Evolutionary conservation across 768 basidiomycete genomes (phyloP), one percentile per base, ranked within the genome.

Genomic region (Serendipita sp.): DNA sequence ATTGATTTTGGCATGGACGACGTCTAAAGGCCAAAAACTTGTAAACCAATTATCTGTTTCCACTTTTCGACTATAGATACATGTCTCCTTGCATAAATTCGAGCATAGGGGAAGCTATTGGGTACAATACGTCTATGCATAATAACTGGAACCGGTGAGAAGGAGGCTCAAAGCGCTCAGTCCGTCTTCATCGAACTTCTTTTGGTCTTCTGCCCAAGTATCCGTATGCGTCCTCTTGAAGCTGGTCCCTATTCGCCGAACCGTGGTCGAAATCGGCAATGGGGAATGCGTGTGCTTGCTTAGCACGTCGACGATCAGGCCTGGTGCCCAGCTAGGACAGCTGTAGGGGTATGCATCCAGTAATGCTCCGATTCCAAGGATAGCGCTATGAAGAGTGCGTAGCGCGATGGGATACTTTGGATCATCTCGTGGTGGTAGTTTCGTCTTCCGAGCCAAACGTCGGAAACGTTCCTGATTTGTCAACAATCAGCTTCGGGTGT

Each of bases 311-410:
- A 88, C 86, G 67, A 94, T 75, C 48, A 96, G 79, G 54, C 85
- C 83, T 0, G 93, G 90, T 82, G 95, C 86, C 88, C 93, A 98
- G 67, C 85, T 84, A 70, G 95, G 95, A 13, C 97, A 87, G 1
- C 92, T 93, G 75, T 96, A 96, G 0, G 95, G 95, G 72, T 89
- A 95, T 65, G 92, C 94, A 70, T 94, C 90, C 38, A 98, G 83
- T 37, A 98, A 77, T 3, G 95, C 91, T 68, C 90, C 91, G 48
- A 94, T 85, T n/a, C 95, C 95, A 56, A 98, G 79, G 65, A 98
- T 88, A 1, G 92, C 92, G 30, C 90, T 89, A 73, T 96, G 92
- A 28, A 89, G 81, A 71, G 86, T 83, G 32, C 90, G 83, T 13
- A 94, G 76, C 4, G 86, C 82, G 53, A 78, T 76, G 66, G 81